These are phyloP conservation scores for Wickerhamomyces xylosicus DNA, from an alignment of 805 yeast genomes.

Conservation along the genomic window DNA sequence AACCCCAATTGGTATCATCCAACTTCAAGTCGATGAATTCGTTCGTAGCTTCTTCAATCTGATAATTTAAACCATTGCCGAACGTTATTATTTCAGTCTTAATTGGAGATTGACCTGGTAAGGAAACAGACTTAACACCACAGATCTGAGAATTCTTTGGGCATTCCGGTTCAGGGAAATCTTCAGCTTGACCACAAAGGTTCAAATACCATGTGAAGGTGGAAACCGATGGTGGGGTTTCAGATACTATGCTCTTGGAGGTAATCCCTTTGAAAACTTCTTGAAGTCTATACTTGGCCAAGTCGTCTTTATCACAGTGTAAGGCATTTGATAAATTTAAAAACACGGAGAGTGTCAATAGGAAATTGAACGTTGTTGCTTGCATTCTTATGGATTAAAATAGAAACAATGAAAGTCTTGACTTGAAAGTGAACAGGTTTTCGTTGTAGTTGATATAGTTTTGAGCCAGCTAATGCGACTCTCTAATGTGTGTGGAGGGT, in stretches of 20 bases:
- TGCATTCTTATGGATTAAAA: too few relatives aligned
- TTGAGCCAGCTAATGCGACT: too few relatives aligned
- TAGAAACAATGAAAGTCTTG: too few relatives aligned
- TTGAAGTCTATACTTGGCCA: conserved; percentile 11
- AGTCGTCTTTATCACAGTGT: conserved; percentile 12
- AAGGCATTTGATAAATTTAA: background rate
- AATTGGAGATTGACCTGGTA: conserved; percentile 38
- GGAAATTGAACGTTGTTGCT: background rate
- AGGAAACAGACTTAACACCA: conserved; percentile 48
- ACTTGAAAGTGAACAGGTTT: too few relatives aligned
- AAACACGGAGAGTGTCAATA: background rate
- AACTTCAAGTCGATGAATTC: conserved; percentile 29
- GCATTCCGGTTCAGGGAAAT: conserved; percentile 36
- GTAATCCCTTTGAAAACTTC: conserved; percentile 38
- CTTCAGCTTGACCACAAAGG: conserved; percentile 41
- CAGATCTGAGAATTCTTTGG: conserved; percentile 69
- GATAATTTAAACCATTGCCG: conserved; percentile 29
- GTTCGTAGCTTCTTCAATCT: conserved; percentile 18
- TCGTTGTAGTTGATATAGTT: too few relatives aligned
- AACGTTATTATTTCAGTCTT: conserved; percentile 56
- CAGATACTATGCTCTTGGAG: conserved; percentile 25
- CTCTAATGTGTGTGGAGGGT: too few relatives aligned
- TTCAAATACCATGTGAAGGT: conserved; percentile 60
- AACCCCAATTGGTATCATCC: conserved; percentile 65
- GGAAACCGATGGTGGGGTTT: conserved; percentile 75